Base-by-base conservation (phyloP, 768 basidiomycete genomes). In the Trametes meyenii region DNA sequence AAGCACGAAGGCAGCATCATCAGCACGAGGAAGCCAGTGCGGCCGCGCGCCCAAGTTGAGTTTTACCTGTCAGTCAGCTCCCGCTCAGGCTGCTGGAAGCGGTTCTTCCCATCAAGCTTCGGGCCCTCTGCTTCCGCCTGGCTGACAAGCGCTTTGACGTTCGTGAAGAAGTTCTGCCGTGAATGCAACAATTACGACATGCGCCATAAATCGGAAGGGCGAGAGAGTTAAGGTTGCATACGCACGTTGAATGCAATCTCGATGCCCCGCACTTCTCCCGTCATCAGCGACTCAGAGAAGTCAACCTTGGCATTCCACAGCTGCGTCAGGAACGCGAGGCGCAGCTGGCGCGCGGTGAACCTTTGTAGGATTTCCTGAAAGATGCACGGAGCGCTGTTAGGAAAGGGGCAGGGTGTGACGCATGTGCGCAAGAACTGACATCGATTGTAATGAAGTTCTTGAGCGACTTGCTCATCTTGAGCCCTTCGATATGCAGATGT, bases 381-480 rank as follows among this genome's bases (percentile, higher is more conserved):
- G 8, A n/a, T 40, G 24, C 16, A 17, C 53, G 50, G 56, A 43
- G 42, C 59, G 61, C 55, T 50, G 56, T 49, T 12, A 44, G 49
- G 23, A 42, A 29, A 61, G 11, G 40, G 46, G 17, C 36, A 2
- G 21, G 38, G 19, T 14, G 11, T 12, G 8, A 7, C 10, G 35
- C n/a, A 60, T 21, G 29, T 44, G 21, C 54, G 50, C 40, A 10
- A 33, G 43, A 36, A 50, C 88, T 73, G 70, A 92, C 91, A 68
- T 92, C 88, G 59, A 99, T 97, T 7, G 97, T 98, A 69, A 98
- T 97, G 72, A 98, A 99, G 72, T 99, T 99, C 75, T 99, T 99
- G 64, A 99, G 77, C 11, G 94, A 96, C 77, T 99, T 99, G 78
- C 92, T 95, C 97, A 99, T 99, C 76, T 99, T 99, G 60, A 97